phyloP scores from a whole-genome alignment of 2,329 filamentous ascomycete genomes.

The Aquanectria penicillioides region DNA sequence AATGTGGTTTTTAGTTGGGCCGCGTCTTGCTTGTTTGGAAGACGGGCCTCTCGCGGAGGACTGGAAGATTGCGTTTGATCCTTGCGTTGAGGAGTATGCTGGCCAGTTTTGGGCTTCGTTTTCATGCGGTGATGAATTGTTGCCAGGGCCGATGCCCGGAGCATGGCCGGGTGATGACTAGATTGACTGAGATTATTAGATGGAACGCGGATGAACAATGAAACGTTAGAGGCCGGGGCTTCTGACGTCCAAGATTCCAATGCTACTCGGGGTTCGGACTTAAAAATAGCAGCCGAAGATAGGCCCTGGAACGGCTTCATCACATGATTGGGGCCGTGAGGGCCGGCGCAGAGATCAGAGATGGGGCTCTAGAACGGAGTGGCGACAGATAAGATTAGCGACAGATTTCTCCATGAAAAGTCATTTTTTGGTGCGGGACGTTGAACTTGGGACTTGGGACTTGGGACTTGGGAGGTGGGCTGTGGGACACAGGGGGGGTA shows the following conservation, averaged over 20 bases:
- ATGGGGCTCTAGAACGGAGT: neutral
- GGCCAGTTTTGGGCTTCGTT: slow-evolving; percentile 2
- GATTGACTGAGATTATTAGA: neutral
- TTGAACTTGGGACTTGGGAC: neutral
- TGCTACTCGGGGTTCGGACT: too few relatives aligned
- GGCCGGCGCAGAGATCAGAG: neutral
- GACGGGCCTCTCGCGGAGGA: slow-evolving; percentile 6
- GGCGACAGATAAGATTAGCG: slow-evolving; percentile 1
- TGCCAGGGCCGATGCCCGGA: slow-evolving; percentile 14
- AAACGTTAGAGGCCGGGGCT: too few relatives aligned
- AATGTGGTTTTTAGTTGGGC: neutral
- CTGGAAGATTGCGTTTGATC: slow-evolving; percentile 8
- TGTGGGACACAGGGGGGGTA: neutral
- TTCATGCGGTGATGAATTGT: neutral
- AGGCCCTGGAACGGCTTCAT: neutral
- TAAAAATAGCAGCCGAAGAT: slow-evolving; percentile 14
- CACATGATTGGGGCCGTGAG: too few relatives aligned
- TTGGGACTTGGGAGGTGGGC: neutral
- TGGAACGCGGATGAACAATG: neutral
- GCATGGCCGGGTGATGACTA: slow-evolving; percentile 1
- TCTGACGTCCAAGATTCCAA: too few relatives aligned
- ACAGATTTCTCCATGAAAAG: slow-evolving; percentile 5
- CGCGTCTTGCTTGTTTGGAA: neutral
- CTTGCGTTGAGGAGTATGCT: slow-evolving; percentile 4
- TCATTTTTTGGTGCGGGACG: too few relatives aligned